These are phyloP conservation scores for Mycena sp. DNA, from an alignment of 1,284 basidiomycete genomes.

Conservation along the genomic window DNA sequence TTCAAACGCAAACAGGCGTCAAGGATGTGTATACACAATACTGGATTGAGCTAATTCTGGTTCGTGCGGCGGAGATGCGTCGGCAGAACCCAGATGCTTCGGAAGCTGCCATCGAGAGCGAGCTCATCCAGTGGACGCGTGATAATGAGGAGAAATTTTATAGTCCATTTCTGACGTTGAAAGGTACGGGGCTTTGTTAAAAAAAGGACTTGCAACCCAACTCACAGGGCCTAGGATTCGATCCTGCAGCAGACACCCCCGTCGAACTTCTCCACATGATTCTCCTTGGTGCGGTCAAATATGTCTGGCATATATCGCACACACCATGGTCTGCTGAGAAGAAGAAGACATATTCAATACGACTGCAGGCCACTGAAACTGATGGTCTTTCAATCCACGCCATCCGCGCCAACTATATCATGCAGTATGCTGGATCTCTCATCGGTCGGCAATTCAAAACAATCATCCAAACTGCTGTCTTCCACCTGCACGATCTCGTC, in stretches of 20 bases:
- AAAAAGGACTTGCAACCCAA: too few relatives aligned
- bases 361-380: conserved; percentile 38
- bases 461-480: conserved; percentile 42
- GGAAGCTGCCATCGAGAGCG: too few relatives aligned
- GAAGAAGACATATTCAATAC: conserved; percentile 32
- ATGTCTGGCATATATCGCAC: conserved; percentile 22
- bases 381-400: conserved; percentile 41
- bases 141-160: conserved; percentile 8
- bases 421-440: conserved; percentile 44
- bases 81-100: too few relatives aligned
- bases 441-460: conserved; percentile 51
- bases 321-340: conserved; percentile 36
- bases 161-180: conserved; percentile 3
- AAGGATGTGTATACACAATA: too few relatives aligned
- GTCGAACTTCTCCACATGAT: conserved; percentile 48
- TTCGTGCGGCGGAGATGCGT: too few relatives aligned
- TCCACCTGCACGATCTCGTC: conserved; percentile 38
- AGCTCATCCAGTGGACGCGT: conserved; percentile 32
- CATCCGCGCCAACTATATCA: conserved; percentile 41
- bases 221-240: conserved; percentile 11
- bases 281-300: conserved; percentile 48
- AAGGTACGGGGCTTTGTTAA: not conserved
- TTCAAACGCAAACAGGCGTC: too few relatives aligned
- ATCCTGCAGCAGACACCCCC: conserved; percentile 33
- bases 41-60: too few relatives aligned